phyloP scores from a whole-genome alignment of 2,329 filamentous ascomycete species.

The Aspergillus ustus region DNA sequence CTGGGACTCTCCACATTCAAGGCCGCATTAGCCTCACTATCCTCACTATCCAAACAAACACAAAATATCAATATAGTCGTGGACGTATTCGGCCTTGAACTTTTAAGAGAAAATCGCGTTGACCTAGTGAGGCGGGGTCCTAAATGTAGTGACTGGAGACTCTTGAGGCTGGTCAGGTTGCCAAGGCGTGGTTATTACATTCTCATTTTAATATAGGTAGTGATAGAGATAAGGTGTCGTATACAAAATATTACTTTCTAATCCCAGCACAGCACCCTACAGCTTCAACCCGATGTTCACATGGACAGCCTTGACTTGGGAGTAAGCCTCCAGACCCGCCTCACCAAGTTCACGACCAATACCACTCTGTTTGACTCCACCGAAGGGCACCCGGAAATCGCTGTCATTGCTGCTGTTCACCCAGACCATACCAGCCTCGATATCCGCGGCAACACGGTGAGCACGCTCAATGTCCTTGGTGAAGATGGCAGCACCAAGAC shows the following conservation, averaged over 20 bases:
- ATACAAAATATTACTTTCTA: not conserved
- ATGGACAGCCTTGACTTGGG: constrained; percentile 60
- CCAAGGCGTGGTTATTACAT: not conserved
- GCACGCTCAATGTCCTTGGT: constrained; percentile 65
- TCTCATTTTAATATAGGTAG: not conserved
- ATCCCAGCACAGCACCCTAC: constrained; percentile 24
- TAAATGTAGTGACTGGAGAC: not conserved
- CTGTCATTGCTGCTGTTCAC: constrained; percentile 64
- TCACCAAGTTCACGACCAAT: constrained; percentile 66
- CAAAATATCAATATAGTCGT: no score
- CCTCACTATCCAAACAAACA: no score
- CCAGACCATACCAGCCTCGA: constrained; percentile 73
- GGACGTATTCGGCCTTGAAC: no score
- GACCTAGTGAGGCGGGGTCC: not conserved
- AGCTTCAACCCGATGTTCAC: constrained; percentile 50
- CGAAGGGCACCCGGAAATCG: constrained; percentile 60
- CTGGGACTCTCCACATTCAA: not conserved
- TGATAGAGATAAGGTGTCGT: not conserved
- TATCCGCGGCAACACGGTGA: constrained; percentile 56
- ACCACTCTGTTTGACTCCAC: constrained; percentile 66
- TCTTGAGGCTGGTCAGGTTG: not conserved
- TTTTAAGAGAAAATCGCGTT: no score
- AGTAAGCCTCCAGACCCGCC: constrained; percentile 65
- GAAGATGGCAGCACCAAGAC: constrained; percentile 41
- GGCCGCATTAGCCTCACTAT: no score